A percentile compares a stretch with the other conserved stretches of the same genome.
These are phyloP conservation scores for Escovopsis weberi DNA, from an alignment of 2,329 filamentous ascomycete species.

Conservation along the genomic window DNA sequence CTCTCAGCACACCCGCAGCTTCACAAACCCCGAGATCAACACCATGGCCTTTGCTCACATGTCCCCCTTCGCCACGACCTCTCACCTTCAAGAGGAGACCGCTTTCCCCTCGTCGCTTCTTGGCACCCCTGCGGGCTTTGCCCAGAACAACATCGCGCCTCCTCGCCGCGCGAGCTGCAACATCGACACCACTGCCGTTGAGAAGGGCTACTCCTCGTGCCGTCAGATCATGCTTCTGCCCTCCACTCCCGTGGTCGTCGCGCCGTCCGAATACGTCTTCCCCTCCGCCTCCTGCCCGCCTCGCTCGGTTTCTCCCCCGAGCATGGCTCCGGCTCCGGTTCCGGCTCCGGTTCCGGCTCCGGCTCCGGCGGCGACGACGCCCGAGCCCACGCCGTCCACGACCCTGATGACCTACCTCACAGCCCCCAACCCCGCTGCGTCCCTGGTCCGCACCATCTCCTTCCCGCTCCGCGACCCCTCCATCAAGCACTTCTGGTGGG, in stretches of 20 bases:
- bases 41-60: conserved; percentile 21
- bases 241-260: conserved; percentile 5
- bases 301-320: conserved; percentile 32
- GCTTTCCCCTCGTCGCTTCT: conserved; percentile 36
- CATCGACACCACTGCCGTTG: conserved; percentile 50
- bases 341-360: too few species aligned
- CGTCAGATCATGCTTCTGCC: conserved; percentile 48
- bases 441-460: conserved; percentile 65
- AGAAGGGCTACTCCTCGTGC: conserved; percentile 71
- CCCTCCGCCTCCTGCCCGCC: conserved; percentile 24
- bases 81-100: conserved; percentile 8
- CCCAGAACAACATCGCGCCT: conserved; percentile 20
- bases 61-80: conserved; percentile 20
- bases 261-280: conserved; percentile 28
- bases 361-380: conserved; percentile 13
- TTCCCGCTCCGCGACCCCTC: conserved; percentile 50
- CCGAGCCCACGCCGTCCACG: conserved; percentile 40
- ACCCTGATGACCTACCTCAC: conserved; percentile 70
- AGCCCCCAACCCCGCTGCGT: conserved; percentile 64
- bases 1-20: conserved; percentile 40
- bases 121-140: conserved; percentile 49
- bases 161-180: conserved; percentile 47
- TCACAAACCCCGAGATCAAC: conserved; percentile 44
- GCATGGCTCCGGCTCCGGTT: conserved; percentile 12
- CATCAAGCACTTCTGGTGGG: conserved; percentile 89